phyloP scores from a whole-genome alignment of 306 rosid genomes.

The Neltuma alba region DNA sequence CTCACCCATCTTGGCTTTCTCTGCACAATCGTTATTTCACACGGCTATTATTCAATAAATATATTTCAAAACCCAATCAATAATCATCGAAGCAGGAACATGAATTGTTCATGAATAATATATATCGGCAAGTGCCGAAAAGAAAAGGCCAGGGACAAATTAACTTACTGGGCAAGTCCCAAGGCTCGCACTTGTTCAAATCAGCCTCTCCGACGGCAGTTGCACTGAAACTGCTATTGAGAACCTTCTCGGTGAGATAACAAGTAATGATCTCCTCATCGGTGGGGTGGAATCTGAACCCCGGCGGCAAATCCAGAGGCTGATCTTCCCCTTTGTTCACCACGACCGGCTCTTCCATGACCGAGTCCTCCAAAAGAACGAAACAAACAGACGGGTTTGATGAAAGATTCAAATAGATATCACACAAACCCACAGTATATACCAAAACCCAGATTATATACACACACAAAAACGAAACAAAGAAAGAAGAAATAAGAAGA shows the following conservation, averaged over 20 bases:
- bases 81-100: not conserved
- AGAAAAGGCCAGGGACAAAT: not conserved
- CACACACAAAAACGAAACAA: not conserved
- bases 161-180: constrained; percentile 88
- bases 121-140: not conserved
- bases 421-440: constrained; percentile 28
- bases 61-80: not conserved
- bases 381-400: not conserved
- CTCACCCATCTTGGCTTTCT: constrained; percentile 95
- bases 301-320: constrained; percentile 80
- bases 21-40: constrained; percentile 43
- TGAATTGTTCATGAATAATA: not conserved
- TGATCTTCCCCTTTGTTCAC: constrained; percentile 52
- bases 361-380: not conserved
- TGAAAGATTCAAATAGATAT: constrained; percentile 11
- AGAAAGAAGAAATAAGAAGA: constrained; percentile 25
- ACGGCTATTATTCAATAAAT: too few species aligned
- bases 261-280: constrained; percentile 77
- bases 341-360: constrained; percentile 60
- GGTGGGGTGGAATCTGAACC: constrained; percentile 91
- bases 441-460: not conserved
- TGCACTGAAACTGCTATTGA: constrained; percentile 64
- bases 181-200: constrained; percentile 87
- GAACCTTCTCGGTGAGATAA: constrained; percentile 71
- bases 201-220: constrained; percentile 89